phyloP scores from a whole-genome alignment of 495 filamentous ascomycete genomes.

The Aspergillus avenaceus region DNA sequence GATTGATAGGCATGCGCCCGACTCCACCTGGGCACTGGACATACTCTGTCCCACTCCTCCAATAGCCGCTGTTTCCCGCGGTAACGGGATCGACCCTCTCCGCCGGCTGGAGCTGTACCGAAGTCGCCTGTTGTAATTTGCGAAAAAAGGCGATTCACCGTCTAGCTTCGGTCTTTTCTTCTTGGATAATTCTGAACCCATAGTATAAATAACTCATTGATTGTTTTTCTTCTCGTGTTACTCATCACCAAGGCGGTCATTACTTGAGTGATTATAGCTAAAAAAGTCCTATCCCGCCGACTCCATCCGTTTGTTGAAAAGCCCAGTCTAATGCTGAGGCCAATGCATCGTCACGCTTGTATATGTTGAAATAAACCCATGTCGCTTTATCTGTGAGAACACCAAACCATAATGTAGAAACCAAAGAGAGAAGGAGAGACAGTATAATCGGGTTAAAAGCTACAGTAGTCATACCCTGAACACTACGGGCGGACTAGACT shows the following conservation, averaged over 20 bases:
- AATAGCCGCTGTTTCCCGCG: conserved; percentile 11
- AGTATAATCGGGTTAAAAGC: not conserved
- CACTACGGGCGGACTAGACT: not conserved
- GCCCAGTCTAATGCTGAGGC: not conserved
- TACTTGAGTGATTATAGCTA: not conserved
- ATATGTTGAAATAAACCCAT: conserved; percentile 19
- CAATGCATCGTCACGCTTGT: conserved; percentile 5
- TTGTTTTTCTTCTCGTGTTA: not conserved
- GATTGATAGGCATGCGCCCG: not conserved
- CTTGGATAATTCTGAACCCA: not conserved
- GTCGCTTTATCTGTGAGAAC: not conserved
- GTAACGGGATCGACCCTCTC: conserved; percentile 6
- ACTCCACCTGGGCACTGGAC: not conserved
- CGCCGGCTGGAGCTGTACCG: conserved; percentile 10
- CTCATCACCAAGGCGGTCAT: not conserved
- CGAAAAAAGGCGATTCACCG: not conserved
- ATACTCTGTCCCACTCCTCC: too few species aligned
- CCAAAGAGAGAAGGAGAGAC: not conserved
- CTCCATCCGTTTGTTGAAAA: not conserved
- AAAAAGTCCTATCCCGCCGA: not conserved
- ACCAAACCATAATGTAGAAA: not conserved
- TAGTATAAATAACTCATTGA: not conserved
- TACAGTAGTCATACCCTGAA: not conserved
- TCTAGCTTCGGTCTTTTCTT: not conserved
- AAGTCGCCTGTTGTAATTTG: conserved; percentile 2